Evolutionary conservation across 345 rosid species (phyloP).

Genomic region (Linum trigynum): DNA sequence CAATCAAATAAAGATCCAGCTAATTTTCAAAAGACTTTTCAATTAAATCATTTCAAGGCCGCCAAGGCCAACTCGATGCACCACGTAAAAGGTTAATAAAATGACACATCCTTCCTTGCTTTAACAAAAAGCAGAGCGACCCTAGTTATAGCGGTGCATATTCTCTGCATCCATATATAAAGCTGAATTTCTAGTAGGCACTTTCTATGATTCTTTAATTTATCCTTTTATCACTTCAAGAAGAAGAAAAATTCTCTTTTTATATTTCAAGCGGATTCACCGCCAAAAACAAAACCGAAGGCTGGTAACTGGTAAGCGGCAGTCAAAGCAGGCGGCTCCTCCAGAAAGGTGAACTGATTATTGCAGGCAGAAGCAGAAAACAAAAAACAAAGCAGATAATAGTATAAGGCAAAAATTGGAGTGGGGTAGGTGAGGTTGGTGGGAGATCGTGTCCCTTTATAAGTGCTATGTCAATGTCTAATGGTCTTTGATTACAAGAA

Average conservation of each 20-base stretch:
- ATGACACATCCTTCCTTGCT: background rate
- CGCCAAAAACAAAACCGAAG: too few relatives aligned
- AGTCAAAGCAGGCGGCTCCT: too few relatives aligned
- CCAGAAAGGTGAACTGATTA: background rate
- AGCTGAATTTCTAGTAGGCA: background rate
- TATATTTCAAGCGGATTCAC: too few relatives aligned
- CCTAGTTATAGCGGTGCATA: background rate
- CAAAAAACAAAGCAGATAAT: too few relatives aligned
- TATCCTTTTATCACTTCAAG: too few relatives aligned
- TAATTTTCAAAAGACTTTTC: background rate
- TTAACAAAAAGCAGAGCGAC: background rate
- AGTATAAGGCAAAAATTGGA: background rate
- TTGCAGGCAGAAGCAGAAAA: background rate
- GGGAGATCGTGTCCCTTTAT: background rate
- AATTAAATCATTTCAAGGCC: too few relatives aligned
- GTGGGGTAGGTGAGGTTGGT: background rate
- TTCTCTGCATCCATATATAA: background rate
- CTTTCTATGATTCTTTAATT: background rate
- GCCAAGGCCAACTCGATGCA: background rate
- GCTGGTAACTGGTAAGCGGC: too few relatives aligned
- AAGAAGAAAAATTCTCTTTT: too few relatives aligned
- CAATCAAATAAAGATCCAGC: background rate
- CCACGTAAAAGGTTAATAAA: background rate
- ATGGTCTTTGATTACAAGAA: too few relatives aligned
- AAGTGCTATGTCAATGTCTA: too few relatives aligned